Percentiles rank a stretch among this genome's conserved stretches.
Conservation (phyloP, 768 basidiomycete genomes). For the Leucocoprinus sp. region DNA sequence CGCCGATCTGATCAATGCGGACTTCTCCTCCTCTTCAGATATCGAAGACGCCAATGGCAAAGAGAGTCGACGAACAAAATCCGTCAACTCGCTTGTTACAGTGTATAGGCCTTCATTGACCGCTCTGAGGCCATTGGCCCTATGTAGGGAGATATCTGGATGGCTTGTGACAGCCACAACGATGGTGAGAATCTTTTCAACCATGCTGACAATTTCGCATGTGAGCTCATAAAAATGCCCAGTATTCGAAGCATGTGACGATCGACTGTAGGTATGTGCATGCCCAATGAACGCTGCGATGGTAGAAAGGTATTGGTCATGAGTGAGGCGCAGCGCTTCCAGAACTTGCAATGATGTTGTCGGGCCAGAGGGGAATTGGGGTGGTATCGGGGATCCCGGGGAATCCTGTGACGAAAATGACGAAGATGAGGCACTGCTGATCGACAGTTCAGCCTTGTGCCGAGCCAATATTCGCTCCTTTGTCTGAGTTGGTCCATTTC, state of each 20-base stretch:
- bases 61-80: slow-evolving; percentile 77
- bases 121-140: slow-evolving; percentile 53
- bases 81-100: slow-evolving; percentile 79
- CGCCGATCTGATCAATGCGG: slow-evolving; percentile 69
- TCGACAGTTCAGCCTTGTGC: slow-evolving; percentile 43
- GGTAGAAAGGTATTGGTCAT: slow-evolving; percentile 86
- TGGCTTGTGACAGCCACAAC: slow-evolving; percentile 84
- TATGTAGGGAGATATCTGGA: slow-evolving; percentile 56
- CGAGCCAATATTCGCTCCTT: slow-evolving; percentile 27
- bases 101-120: slow-evolving; percentile 80
- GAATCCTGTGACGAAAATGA: slow-evolving; percentile 61
- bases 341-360: slow-evolving; percentile 61
- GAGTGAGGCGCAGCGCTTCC: slow-evolving; percentile 72
- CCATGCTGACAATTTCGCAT: slow-evolving; percentile 89
- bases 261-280: slow-evolving; percentile 85
- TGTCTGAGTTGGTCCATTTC: slow-evolving; percentile 24
- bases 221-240: slow-evolving; percentile 93
- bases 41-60: slow-evolving; percentile 34
- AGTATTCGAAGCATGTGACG: slow-evolving; percentile 87
- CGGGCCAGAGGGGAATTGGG: slow-evolving; percentile 67
- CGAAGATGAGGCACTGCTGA: slow-evolving; percentile 72
- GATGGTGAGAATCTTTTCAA: slow-evolving; percentile 83
- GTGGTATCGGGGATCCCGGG: slow-evolving; percentile 29
- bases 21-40: slow-evolving; percentile 80
- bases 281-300: slow-evolving; percentile 98